Base-by-base conservation (phyloP, 2,329 filamentous ascomycete species). In the Penicillium sp. region DNA sequence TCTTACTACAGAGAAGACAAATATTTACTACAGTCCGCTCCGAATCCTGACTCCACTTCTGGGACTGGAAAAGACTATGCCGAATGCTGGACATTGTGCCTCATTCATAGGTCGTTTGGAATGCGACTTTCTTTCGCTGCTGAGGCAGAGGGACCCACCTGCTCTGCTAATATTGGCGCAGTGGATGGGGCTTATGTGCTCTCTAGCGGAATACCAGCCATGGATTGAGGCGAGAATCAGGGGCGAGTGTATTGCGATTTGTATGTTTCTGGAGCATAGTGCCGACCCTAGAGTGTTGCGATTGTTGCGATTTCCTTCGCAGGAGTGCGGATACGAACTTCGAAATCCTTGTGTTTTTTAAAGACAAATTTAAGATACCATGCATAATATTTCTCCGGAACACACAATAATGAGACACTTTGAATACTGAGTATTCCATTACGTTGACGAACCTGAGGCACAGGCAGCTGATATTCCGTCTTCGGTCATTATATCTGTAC, bases 181-280 rank as follows among this genome's bases (percentile, higher is more conserved):
- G 14, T 70, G 67, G 67, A 65, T 69, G 58, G 66, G 63, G 0
- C 55, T 66, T 2, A 68, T 69, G 66, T 69, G 66, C 30, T 45
- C 44, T 1, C 9, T 68, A 3, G 56, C 63, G 4, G 44, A 67
- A 40, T 69, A 61, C 58, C 61, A 67, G 48, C 62, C 54, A 0
- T 70, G 67, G 67, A 46, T 69, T 2, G 63, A 67, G 31, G 58
- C 58, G 2, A 56, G 66, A 28, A 52, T 69, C 4, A 52, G 62
- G 14, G 44, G 44, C 1, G 67, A 70, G 44, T 69, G 66, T 41
- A 53, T 57, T 11, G 64, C 66, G 3, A 68, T 70, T 28, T 70
- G 67, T 43, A 65, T 63, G 53, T 68, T 64, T 40, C 40, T 69
- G 36, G 64, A 68, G 36, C 33, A 52, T 20, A 53, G 55, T 20